Evolutionary conservation across 2,329 filamentous ascomycete genomes (phyloP), one percentile per base, ranked within the genome.

Genomic region (Hypoxylon sp.): DNA sequence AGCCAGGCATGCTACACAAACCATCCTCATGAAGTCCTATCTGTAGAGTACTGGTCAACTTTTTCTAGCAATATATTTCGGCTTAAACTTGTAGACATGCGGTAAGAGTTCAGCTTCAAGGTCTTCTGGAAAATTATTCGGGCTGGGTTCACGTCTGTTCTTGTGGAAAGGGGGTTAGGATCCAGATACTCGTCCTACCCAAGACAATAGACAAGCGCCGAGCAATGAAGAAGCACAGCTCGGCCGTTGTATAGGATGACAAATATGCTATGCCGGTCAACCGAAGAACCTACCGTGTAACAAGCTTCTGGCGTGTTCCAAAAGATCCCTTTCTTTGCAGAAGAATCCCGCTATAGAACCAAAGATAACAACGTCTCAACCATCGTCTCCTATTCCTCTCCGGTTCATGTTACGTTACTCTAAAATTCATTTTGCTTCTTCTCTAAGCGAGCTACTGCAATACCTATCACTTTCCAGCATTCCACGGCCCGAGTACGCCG

Each of bases 351-450:
- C 9, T 24, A 21, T 24, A 41, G 20, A 24, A 21, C 20, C 8
- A 5, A n/a, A n/a, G 5, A 38, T 38, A 11, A 38, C n/a, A 38
- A 21, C 17, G 35, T 40, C 17, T 23, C 3, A 40, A 6, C 18
- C 23, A 21, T 40, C 6, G 11, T 40, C 9, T 10, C 21, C 9
- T 13, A 40, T 40, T 13, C 11, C 18, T 23, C 9, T 21, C 13
- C 13, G 17, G 10, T 27, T 43, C 6, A 48, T 43, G 51, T 23
- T 37, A 55, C 51, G n/a, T 55, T 27, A 33, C 43, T 48, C 45
- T 26, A 15, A 3, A 8, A 1, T 23, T 42, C 13, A 4, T 26
- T 15, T 13, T n/a, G 21, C 15, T 15, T 29, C 18, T 43, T 26
- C 21, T 33, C 29, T 4, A 13, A n/a, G 9, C 33, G 23, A 38